Evolutionary conservation across 768 basidiomycete genomes (phyloP).

Genomic region (Boletus tomentosulus): DNA sequence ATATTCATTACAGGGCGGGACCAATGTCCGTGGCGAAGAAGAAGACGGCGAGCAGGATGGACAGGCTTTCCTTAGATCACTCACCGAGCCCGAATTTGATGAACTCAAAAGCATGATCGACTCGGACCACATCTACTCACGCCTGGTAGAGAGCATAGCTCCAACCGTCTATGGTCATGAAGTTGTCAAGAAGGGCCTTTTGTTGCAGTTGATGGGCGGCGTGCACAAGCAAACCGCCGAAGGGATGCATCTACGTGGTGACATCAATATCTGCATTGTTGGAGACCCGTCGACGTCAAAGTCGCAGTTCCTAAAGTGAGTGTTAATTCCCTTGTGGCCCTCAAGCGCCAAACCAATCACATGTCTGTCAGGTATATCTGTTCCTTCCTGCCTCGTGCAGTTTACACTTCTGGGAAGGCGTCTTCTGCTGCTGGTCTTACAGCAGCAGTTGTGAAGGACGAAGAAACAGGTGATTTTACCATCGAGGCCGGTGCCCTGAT

Average conservation of each 20-base stretch:
- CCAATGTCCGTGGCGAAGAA: conserved; percentile 87
- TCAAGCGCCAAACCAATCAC: background rate
- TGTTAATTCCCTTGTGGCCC: conserved; percentile 5
- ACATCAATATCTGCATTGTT: conserved; percentile 97
- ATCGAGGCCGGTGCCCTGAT: conserved; percentile 99
- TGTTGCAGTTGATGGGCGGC: conserved; percentile 96
- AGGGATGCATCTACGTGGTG: conserved; percentile 97
- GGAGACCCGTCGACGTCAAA: conserved; percentile 98
- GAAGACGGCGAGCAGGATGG: conserved; percentile 74
- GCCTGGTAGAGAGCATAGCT: conserved; percentile 91
- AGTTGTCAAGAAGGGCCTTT: conserved; percentile 95
- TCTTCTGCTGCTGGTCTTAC: conserved; percentile 99
- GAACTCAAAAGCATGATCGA: conserved; percentile 94
- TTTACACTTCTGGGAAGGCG: conserved; percentile 99
- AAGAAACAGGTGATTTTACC: conserved; percentile 98
- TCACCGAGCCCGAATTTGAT: conserved; percentile 93
- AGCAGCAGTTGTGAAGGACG: conserved; percentile 96
- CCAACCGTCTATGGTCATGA: conserved; percentile 99
- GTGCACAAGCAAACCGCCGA: conserved; percentile 96
- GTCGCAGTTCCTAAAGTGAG: conserved; percentile 96
- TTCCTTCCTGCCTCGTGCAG: conserved; percentile 94
- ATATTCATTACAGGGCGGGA: conserved; percentile 53
- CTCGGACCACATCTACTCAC: conserved; percentile 89
- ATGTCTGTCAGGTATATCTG: conserved; percentile 76
- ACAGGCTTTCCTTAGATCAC: conserved; percentile 80